Base-by-base conservation (phyloP, 148 eudicot genomes). In the Drosera capensis region DNA sequence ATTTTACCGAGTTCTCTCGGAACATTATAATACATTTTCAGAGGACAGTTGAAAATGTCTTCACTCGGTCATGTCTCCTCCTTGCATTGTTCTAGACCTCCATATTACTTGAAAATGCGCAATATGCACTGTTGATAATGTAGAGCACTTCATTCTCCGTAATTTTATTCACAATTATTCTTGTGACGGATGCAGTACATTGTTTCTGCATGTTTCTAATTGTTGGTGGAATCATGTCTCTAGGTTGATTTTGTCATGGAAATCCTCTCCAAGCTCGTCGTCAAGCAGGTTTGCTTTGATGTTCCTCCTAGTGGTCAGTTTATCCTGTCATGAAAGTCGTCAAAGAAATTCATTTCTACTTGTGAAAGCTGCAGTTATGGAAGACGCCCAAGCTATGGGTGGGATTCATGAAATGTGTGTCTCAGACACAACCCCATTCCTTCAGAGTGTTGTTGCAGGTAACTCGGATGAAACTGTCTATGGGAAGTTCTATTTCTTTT, bases 181-280 rank as follows among this genome's bases (percentile, higher is more conserved):
- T n/a, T n/a, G n/a, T n/a, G n/a, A n/a, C n/a, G n/a, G n/a, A n/a
- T n/a, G n/a, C n/a, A n/a, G n/a, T n/a, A n/a, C n/a, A n/a, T n/a
- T n/a, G n/a, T n/a, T n/a, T n/a, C n/a, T n/a, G n/a, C n/a, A n/a
- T n/a, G n/a, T n/a, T n/a, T n/a, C n/a, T n/a, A n/a, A 34, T 7
- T 6, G n/a, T 50, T 14, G 25, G 58, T 9, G 7, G n/a, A 2
- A 40, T 40, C 17, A 1, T 48, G 40, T 55, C 14, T 56, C 41
- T 63, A 88, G 97, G 97, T 88, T 48, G 84, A 88, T 64, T 84
- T 80, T 68, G 79, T 88, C 55, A 88, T 88, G 97, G 94, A 84
- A 59, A 68, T 88, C 45, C 72, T 88, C 40, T 78, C 82, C 52
- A 84, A 78, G 69, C 95, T 88, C 42, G 81, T 88, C 37, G 63